phyloP scores from a whole-genome alignment of 495 filamentous ascomycete genomes.

The Penicillium parvum region DNA sequence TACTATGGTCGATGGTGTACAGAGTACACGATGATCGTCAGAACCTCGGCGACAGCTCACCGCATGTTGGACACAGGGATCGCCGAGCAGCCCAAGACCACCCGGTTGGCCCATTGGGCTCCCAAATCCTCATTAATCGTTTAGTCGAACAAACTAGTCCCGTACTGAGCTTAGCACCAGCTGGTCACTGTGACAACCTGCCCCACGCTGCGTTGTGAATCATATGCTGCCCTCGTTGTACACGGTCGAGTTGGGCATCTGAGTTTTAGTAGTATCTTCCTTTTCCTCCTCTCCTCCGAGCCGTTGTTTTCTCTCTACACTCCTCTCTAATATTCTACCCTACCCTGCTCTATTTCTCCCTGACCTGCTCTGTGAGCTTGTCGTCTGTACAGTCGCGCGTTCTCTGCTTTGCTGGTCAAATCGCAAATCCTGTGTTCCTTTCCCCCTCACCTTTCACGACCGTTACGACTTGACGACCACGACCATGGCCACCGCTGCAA shows the following conservation, averaged over 20 bases:
- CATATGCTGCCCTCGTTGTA: constrained; percentile 1
- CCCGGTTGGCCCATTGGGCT: constrained; percentile 7
- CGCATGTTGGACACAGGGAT: constrained; percentile 20
- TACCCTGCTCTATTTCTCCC: neutral
- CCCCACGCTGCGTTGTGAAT: constrained; percentile 9
- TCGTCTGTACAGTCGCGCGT: constrained; percentile 21
- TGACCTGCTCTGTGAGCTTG: constrained; percentile 18
- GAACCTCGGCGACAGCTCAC: constrained; percentile 17
- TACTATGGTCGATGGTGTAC: too few species aligned
- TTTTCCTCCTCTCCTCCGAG: constrained; percentile 1
- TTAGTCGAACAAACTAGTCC: neutral
- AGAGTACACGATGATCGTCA: constrained; percentile 1
- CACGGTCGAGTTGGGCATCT: constrained; percentile 17
- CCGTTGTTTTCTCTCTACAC: constrained; percentile 3
- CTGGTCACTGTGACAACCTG: constrained; percentile 26
- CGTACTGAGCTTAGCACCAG: constrained; percentile 14
- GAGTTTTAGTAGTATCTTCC: constrained; percentile 12
- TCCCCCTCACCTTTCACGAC: constrained; percentile 17
- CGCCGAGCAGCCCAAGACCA: constrained; percentile 8
- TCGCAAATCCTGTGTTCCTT: constrained; percentile 16
- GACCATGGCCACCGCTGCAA: constrained; percentile 23
- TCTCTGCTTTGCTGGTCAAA: constrained; percentile 26
- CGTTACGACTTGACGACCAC: constrained; percentile 19
- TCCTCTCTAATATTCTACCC: neutral
- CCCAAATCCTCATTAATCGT: constrained; percentile 1